A percentile compares a stretch with the other conserved stretches of the same genome.
Evolutionary conservation across 23 red algal species (phyloP).

Genomic region (Porphyridium purpureum): DNA sequence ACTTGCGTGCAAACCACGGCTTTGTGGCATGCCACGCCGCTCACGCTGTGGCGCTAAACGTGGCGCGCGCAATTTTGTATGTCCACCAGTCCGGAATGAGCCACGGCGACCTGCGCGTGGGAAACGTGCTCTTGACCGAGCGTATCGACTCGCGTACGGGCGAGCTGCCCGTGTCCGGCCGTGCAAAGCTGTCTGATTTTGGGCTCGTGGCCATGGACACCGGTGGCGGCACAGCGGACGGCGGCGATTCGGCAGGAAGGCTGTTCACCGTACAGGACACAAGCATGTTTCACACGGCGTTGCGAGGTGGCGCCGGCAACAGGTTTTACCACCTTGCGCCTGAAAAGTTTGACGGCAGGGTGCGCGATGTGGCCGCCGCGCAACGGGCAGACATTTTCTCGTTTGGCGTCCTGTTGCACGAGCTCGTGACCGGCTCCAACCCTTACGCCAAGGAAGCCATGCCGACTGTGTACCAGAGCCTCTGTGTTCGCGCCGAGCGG

Average conservation of each 20-base stretch:
- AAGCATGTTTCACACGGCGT: too few relatives aligned
- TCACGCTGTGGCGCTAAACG: conserved; percentile 16
- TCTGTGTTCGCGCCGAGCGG: conserved; percentile 26
- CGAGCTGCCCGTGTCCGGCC: background rate
- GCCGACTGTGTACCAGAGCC: too few relatives aligned
- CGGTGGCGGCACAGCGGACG: too few relatives aligned
- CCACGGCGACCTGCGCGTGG: conserved; percentile 45
- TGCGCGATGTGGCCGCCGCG: conserved; percentile 4
- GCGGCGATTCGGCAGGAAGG: too few relatives aligned
- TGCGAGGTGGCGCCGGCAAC: too few relatives aligned
- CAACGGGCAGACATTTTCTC: conserved; percentile 28
- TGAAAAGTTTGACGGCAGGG: too few relatives aligned
- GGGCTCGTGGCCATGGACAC: too few relatives aligned
- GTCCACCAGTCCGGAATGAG: conserved; percentile 16
- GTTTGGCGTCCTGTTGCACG: conserved; percentile 26
- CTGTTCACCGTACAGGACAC: too few relatives aligned
- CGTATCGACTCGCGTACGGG: background rate
- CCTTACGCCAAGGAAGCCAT: too few relatives aligned
- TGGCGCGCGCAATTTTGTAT: conserved; percentile 23
- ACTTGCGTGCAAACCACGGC: too few relatives aligned
- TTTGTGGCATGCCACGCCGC: too few relatives aligned
- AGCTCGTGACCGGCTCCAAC: conserved; percentile 18
- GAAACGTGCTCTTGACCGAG: conserved; percentile 29
- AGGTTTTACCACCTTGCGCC: too few relatives aligned
- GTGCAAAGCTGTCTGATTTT: conserved; percentile 34